Evolutionary conservation across 1,284 basidiomycete genomes (phyloP).

Genomic region (Earliella scabrosa): DNA sequence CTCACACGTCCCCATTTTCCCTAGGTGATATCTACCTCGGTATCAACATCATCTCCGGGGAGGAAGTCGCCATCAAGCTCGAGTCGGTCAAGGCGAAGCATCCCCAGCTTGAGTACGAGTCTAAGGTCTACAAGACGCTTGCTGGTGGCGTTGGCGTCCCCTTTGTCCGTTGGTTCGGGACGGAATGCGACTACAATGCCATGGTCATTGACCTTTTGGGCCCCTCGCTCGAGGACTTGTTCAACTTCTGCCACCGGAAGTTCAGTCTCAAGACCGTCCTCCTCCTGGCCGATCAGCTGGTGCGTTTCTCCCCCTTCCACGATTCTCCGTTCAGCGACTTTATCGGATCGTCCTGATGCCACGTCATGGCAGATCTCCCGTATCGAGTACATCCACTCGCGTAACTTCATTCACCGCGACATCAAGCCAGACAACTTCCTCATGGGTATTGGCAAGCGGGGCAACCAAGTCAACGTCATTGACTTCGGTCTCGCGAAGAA

Average conservation of each 20-base stretch:
- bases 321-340: not conserved
- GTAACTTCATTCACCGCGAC: conserved; percentile 99
- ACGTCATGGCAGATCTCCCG: conserved; percentile 81
- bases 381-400: conserved; percentile 99
- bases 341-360: conserved; percentile 11
- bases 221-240: conserved; percentile 96
- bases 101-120: conserved; percentile 99
- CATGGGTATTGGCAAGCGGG: conserved; percentile 99
- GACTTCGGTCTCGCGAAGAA: conserved; percentile 99
- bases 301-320: conserved; percentile 42
- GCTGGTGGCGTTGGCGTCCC: conserved; percentile 98
- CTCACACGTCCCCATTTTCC: not conserved
- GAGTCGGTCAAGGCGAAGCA: conserved; percentile 99
- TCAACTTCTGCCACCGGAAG: conserved; percentile 99
- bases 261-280: conserved; percentile 98
- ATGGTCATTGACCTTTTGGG: conserved; percentile 99
- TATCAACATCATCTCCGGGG: conserved; percentile 99
- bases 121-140: conserved; percentile 95
- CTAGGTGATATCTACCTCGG: conserved; percentile 98
- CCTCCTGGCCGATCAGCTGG: conserved; percentile 95
- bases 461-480: conserved; percentile 99
- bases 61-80: conserved; percentile 99
- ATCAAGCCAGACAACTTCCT: conserved; percentile 99
- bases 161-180: conserved; percentile 98
- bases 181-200: conserved; percentile 99